Evolutionary conservation across 768 basidiomycete species (phyloP).

Genomic region (Mycena amicta): DNA sequence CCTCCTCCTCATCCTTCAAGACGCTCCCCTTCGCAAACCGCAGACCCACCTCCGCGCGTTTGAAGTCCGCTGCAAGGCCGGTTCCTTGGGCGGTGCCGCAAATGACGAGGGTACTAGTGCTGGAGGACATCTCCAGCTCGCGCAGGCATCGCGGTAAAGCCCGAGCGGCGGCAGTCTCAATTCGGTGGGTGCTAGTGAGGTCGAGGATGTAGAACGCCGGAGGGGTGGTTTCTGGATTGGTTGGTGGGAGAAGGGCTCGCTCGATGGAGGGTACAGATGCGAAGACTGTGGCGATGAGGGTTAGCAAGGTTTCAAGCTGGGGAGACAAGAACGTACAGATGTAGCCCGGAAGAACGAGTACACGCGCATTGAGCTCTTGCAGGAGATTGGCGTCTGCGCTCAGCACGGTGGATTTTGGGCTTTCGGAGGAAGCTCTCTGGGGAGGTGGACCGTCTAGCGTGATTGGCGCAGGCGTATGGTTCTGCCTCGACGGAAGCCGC

Average conservation of each 20-base stretch:
- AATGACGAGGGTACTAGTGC: conserved; percentile 1
- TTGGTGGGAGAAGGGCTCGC: neutral
- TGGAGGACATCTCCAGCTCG: conserved; percentile 1
- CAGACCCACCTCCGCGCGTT: no score
- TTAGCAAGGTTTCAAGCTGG: no score
- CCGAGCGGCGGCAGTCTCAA: conserved; percentile 14
- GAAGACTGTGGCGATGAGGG: neutral
- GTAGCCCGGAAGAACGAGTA: conserved; percentile 9
- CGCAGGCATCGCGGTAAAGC: conserved; percentile 6
- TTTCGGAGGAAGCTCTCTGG: neutral
- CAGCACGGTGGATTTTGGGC: neutral
- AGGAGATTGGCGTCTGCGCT: conserved; percentile 4
- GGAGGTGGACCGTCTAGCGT: neutral
- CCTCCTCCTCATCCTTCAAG: no score
- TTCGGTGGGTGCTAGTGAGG: conserved; percentile 8
- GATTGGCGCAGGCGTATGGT: conserved; percentile 6
- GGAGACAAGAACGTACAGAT: conserved; percentile 5
- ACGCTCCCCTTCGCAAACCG: no score
- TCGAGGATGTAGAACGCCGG: conserved; percentile 9
- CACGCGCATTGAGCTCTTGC: conserved; percentile 14
- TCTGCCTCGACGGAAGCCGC: conserved; percentile 3
- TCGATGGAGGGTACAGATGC: conserved; percentile 14
- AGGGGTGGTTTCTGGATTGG: neutral
- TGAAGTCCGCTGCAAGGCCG: neutral
- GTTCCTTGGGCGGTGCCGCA: conserved; percentile 1